Conservation (phyloP, 2,329 filamentous ascomycete genomes). For the Emydomyces testavorans region DNA sequence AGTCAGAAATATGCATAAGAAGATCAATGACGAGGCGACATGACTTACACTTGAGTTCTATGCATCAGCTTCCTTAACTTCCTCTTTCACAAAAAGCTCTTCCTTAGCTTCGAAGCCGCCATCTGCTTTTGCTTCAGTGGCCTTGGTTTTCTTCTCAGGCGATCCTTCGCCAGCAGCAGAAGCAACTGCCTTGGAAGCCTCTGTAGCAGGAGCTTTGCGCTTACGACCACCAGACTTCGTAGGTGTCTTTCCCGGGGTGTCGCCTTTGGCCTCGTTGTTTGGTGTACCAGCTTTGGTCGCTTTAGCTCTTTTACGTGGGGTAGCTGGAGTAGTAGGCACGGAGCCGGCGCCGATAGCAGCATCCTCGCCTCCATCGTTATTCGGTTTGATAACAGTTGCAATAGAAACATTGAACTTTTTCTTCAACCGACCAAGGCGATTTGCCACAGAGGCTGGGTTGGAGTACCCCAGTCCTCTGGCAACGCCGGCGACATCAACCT, state of each 20-base stretch:
- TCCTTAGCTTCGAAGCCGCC: too few relatives aligned
- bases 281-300: slow-evolving; percentile 16
- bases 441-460: slow-evolving; percentile 22
- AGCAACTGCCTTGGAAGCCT: too few relatives aligned
- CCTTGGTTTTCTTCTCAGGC: background rate
- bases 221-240: slow-evolving; percentile 10
- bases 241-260: slow-evolving; percentile 2
- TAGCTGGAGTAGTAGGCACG: slow-evolving; percentile 1
- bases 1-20: too few relatives aligned
- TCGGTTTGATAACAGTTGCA: slow-evolving; percentile 12
- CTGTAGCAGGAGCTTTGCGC: slow-evolving; percentile 6
- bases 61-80: too few relatives aligned
- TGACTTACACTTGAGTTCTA: too few relatives aligned
- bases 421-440: slow-evolving; percentile 21
- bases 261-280: slow-evolving; percentile 4
- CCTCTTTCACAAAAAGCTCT: too few relatives aligned
- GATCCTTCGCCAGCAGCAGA: background rate
- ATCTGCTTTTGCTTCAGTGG: background rate
- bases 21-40: too few relatives aligned
- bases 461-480: slow-evolving; percentile 21
- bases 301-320: slow-evolving; percentile 18
- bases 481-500: slow-evolving; percentile 24
- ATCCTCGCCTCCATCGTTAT: background rate
- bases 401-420: slow-evolving; percentile 22
- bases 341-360: background rate